phyloP scores from a whole-genome alignment of 1,284 basidiomycete species.

The Phaffia rhodozyma region DNA sequence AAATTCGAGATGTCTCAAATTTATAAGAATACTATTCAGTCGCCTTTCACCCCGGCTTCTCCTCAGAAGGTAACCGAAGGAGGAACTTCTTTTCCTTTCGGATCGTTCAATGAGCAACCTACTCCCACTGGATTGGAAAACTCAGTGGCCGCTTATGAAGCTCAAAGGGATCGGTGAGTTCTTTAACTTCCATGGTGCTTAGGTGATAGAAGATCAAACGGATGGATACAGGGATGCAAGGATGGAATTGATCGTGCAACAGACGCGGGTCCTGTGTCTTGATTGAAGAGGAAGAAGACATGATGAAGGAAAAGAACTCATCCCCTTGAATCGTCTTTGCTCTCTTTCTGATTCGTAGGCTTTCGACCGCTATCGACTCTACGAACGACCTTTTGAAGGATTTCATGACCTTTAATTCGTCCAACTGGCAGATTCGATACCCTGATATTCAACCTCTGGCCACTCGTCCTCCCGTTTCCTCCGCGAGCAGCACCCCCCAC shows the following conservation, averaged over 20 bases:
- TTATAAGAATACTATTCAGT: no score
- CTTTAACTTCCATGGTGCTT: neutral
- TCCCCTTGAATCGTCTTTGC: neutral
- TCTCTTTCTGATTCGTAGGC: conserved; percentile 38
- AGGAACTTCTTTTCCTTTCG: no score
- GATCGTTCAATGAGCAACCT: neutral
- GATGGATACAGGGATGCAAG: no score
- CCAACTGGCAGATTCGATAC: conserved; percentile 77
- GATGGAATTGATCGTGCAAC: no score
- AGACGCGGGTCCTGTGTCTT: neutral
- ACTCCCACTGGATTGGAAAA: conserved; percentile 9
- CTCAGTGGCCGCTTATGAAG: conserved; percentile 34
- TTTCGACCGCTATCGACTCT: conserved; percentile 60
- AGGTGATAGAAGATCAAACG: neutral
- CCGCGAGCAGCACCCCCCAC: neutral
- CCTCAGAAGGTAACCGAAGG: no score
- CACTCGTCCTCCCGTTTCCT: conserved; percentile 34
- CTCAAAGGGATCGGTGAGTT: conserved; percentile 32
- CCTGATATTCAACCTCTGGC: conserved; percentile 41
- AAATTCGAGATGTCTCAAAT: no score
- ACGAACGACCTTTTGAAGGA: conserved; percentile 58
- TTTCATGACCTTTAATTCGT: conserved; percentile 68
- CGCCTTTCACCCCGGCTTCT: no score
- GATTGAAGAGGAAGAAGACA: neutral
- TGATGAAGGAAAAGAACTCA: neutral